These are phyloP conservation scores for Exophiala lecanii-corni DNA, from an alignment of 2,329 filamentous ascomycete species.

Conservation along the genomic window DNA sequence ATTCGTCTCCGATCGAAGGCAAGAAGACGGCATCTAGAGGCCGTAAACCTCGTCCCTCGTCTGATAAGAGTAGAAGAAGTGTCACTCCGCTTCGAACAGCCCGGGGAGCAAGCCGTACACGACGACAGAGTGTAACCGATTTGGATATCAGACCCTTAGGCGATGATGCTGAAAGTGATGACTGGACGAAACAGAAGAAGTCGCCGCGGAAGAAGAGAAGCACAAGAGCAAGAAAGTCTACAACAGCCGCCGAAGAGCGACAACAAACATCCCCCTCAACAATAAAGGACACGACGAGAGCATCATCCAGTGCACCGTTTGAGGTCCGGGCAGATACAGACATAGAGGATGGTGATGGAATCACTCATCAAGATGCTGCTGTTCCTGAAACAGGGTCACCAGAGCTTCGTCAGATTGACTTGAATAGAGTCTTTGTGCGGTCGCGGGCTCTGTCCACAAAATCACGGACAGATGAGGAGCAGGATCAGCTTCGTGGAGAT, in stretches of 20 bases:
- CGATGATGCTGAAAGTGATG: slow-evolving; percentile 25
- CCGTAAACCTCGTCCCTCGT: slow-evolving; percentile 5
- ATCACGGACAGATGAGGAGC: slow-evolving; percentile 3
- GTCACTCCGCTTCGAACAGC: slow-evolving; percentile 14
- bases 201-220: slow-evolving; percentile 20
- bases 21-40: slow-evolving; percentile 2
- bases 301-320: slow-evolving; percentile 1
- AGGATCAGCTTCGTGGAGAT: background rate
- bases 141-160: slow-evolving; percentile 24
- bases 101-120: slow-evolving; percentile 9
- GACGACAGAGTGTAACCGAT: slow-evolving; percentile 26
- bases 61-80: slow-evolving; percentile 16
- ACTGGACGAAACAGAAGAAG: slow-evolving; percentile 22
- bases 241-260: background rate
- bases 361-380: slow-evolving; percentile 1
- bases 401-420: slow-evolving; percentile 21
- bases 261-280: slow-evolving; percentile 2
- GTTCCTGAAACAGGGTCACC: slow-evolving; percentile 6
- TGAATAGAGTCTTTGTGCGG: slow-evolving; percentile 21
- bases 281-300: background rate
- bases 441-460: slow-evolving; percentile 15
- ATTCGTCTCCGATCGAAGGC: slow-evolving; percentile 5
- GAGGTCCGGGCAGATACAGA: slow-evolving; percentile 20
- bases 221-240: slow-evolving; percentile 7
- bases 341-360: slow-evolving; percentile 6